Conservation (phyloP, 805 yeast genomes). For the Candida methanosorbosa region DNA sequence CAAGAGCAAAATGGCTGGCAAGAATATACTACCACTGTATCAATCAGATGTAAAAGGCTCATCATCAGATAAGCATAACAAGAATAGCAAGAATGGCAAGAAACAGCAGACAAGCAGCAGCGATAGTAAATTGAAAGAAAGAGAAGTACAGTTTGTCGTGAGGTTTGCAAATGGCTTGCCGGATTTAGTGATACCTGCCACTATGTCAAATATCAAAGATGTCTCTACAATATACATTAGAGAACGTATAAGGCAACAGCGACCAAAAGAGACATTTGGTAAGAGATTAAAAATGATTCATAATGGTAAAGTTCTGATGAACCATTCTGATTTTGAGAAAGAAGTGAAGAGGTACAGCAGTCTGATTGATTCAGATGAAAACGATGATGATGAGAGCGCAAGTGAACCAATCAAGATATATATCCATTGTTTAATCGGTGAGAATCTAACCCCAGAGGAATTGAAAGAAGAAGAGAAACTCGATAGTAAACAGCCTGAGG, state of each 20-base stretch:
- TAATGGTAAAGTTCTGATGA: slow-evolving; percentile 58
- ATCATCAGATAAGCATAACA: slow-evolving; percentile 1
- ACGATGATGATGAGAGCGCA: slow-evolving; percentile 9
- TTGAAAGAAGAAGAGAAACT: slow-evolving; percentile 49
- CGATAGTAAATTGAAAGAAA: not conserved
- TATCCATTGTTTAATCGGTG: slow-evolving; percentile 77
- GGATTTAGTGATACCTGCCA: slow-evolving; percentile 31
- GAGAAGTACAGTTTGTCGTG: slow-evolving; percentile 19
- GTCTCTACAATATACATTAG: slow-evolving; percentile 32
- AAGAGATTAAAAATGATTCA: slow-evolving; percentile 57
- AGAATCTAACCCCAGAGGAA: slow-evolving; percentile 43
- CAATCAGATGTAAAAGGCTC: slow-evolving; percentile 5
- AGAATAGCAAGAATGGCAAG: no score
- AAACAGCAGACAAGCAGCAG: not conserved
- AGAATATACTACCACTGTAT: slow-evolving; percentile 9
- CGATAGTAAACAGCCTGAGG: slow-evolving; percentile 43
- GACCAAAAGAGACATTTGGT: slow-evolving; percentile 23
- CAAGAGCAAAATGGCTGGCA: slow-evolving; percentile 4
- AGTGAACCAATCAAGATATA: slow-evolving; percentile 32
- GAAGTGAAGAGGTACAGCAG: slow-evolving; percentile 32
- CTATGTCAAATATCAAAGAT: slow-evolving; percentile 15
- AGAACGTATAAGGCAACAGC: slow-evolving; percentile 29
- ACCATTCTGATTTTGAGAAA: slow-evolving; percentile 42
- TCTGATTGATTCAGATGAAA: slow-evolving; percentile 14
- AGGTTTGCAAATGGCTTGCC: slow-evolving; percentile 38